A percentile compares a stretch with the other conserved stretches of the same genome.
Conservation (phyloP, 768 basidiomycete species). For the Brasilioporus rufonigricans region DNA sequence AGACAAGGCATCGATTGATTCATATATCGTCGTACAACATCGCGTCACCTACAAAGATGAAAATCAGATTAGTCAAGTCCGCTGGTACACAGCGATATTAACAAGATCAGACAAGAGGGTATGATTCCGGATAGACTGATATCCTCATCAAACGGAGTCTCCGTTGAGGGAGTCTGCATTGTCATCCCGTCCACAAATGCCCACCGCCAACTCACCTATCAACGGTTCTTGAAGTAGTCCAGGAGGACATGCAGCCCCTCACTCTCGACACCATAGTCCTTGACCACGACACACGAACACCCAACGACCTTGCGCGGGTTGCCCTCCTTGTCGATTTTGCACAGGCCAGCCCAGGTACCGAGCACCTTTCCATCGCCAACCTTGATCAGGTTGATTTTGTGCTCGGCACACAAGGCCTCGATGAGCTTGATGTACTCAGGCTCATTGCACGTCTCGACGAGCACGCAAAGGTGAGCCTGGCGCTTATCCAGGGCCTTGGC, state of each 20-base stretch:
- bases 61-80: slow-evolving; percentile 9
- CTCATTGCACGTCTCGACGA: slow-evolving; percentile 98
- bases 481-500: slow-evolving; percentile 99
- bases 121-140: slow-evolving; percentile 30
- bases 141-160: slow-evolving; percentile 67
- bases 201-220: slow-evolving; percentile 39
- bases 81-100: background rate
- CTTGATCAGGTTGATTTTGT: slow-evolving; percentile 99
- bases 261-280: slow-evolving; percentile 93
- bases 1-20: slow-evolving; percentile 3
- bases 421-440: slow-evolving; percentile 99
- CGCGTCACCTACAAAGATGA: slow-evolving; percentile 6
- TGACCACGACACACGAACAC: slow-evolving; percentile 94
- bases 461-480: slow-evolving; percentile 96
- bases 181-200: slow-evolving; percentile 54
- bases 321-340: slow-evolving; percentile 99
- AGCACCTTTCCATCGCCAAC: slow-evolving; percentile 97
- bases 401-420: slow-evolving; percentile 97
- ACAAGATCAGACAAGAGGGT: slow-evolving; percentile 55
- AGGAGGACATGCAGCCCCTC: slow-evolving; percentile 93
- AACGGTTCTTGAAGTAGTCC: slow-evolving; percentile 95
- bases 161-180: slow-evolving; percentile 92
- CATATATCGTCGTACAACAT: slow-evolving; percentile 15
- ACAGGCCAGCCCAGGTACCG: slow-evolving; percentile 97
- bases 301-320: slow-evolving; percentile 96